phyloP scores from a whole-genome alignment of 2,329 filamentous ascomycete species.

The Neofusicoccum umdonicola region DNA sequence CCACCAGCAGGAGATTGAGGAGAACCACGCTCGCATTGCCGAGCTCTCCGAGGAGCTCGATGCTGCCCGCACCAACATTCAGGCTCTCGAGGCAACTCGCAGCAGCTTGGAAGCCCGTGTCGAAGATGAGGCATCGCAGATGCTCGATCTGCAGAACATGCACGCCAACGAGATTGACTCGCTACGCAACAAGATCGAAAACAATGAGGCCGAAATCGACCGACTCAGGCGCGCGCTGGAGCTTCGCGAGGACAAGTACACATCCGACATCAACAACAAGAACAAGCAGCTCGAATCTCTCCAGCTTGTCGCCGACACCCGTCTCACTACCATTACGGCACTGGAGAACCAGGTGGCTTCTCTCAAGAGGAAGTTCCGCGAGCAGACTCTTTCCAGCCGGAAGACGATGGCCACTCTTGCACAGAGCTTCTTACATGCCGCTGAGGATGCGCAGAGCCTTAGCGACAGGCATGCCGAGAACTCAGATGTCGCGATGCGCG shows the following conservation, averaged over 20 bases:
- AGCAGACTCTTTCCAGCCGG: conserved; percentile 28
- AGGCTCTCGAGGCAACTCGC: conserved; percentile 27
- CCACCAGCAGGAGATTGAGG: conserved; percentile 25
- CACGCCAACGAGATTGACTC: conserved; percentile 35
- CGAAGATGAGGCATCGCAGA: conserved; percentile 32
- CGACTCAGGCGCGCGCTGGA: conserved; percentile 31
- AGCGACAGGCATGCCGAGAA: conserved; percentile 3
- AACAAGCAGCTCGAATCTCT: conserved; percentile 33
- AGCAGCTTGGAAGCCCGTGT: conserved; percentile 34
- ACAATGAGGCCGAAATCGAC: conserved; percentile 39
- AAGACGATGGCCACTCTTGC: conserved; percentile 33
- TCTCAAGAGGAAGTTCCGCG: conserved; percentile 32
- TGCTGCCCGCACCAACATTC: conserved; percentile 19
- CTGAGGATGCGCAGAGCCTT: conserved; percentile 28
- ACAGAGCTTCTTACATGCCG: conserved; percentile 27
- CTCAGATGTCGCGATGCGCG: conserved; percentile 21
- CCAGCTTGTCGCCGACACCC: conserved; percentile 32
- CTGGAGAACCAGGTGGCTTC: conserved; percentile 32
- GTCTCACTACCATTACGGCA: conserved; percentile 30
- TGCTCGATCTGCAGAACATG: conserved; percentile 33
- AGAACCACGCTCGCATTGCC: conserved; percentile 31
- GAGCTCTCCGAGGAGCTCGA: conserved; percentile 23
- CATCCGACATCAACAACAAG: conserved; percentile 27
- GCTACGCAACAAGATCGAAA: conserved; percentile 40
- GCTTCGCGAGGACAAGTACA: conserved; percentile 25